Evolutionary conservation across 495 filamentous ascomycete species (phyloP).

Genomic region (Penicillium paradoxum): DNA sequence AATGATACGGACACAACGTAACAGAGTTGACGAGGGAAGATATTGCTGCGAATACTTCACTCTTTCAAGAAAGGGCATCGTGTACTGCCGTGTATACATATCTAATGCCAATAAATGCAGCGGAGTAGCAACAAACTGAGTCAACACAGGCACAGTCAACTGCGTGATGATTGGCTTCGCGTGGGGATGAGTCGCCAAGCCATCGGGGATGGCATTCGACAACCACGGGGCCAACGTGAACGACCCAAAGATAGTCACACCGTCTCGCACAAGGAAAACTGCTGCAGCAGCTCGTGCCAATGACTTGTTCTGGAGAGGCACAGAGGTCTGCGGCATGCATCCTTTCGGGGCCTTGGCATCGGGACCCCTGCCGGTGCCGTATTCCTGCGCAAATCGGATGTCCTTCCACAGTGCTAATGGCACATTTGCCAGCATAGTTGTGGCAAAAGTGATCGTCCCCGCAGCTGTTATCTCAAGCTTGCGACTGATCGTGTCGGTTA

Average conservation of each 20-base stretch:
- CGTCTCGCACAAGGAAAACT: conserved; percentile 51
- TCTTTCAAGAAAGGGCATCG: conserved; percentile 18
- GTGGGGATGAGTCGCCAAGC: conserved; percentile 18
- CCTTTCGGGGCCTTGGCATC: conserved; percentile 2
- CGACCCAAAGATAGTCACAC: conserved; percentile 35
- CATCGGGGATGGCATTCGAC: conserved; percentile 23
- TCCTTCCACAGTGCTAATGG: conserved; percentile 37
- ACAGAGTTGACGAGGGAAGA: conserved; percentile 24
- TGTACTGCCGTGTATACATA: conserved; percentile 28
- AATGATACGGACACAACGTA: conserved; percentile 30
- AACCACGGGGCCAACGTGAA: conserved; percentile 30
- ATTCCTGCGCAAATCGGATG: conserved; percentile 31
- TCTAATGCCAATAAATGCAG: conserved; percentile 34
- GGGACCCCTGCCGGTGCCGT: conserved; percentile 13
- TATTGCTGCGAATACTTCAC: conserved; percentile 20
- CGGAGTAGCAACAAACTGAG: conserved; percentile 31
- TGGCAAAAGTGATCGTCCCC: conserved; percentile 22
- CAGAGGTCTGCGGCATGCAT: neutral
- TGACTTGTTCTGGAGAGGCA: conserved; percentile 7
- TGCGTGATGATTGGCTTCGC: conserved; percentile 30
- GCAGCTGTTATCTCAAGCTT: conserved; percentile 15
- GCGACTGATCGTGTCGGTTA: conserved; percentile 25
- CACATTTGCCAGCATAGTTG: conserved; percentile 30
- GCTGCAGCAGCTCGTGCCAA: conserved; percentile 20
- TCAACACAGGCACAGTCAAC: conserved; percentile 28